Evolutionary conservation across 306 rosid species (phyloP).

Genomic region (Neltuma alba): DNA sequence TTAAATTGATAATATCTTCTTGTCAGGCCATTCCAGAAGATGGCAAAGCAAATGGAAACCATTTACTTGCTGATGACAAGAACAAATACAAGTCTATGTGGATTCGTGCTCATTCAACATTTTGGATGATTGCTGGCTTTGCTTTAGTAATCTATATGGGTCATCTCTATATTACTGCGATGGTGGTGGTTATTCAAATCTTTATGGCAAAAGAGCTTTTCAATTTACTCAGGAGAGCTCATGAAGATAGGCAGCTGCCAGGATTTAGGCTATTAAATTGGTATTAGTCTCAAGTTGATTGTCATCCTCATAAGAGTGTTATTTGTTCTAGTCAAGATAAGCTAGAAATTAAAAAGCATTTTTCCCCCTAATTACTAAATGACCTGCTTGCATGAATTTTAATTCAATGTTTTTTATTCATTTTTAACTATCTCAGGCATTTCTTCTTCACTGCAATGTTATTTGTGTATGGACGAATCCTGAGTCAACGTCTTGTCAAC

Average conservation of each 20-base stretch:
- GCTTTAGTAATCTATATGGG: no score
- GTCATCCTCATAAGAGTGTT: neutral
- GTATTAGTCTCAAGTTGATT: slow-evolving; percentile 47
- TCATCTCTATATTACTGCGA: no score
- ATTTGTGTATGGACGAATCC: slow-evolving; percentile 94
- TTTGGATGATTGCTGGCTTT: slow-evolving; percentile 98
- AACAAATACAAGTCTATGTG: slow-evolving; percentile 88
- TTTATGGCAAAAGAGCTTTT: no score
- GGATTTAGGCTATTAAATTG: slow-evolving; percentile 95
- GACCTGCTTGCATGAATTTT: slow-evolving; percentile 15
- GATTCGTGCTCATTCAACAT: slow-evolving; percentile 81
- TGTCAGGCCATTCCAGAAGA: slow-evolving; percentile 66
- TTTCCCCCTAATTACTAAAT: neutral
- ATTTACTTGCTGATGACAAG: slow-evolving; percentile 76
- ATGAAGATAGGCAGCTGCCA: no score
- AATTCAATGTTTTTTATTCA: slow-evolving; percentile 15
- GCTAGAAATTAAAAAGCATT: slow-evolving; percentile 12
- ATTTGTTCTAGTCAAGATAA: slow-evolving; percentile 33
- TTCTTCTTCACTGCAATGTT: slow-evolving; percentile 97
- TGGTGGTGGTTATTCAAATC: no score
- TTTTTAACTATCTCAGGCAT: slow-evolving; percentile 68
- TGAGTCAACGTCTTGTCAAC: slow-evolving; percentile 87
- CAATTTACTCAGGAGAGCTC: no score
- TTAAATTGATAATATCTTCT: slow-evolving; percentile 27
- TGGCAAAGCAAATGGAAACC: slow-evolving; percentile 63